These are phyloP conservation scores for Saccharomycodes ludwigii DNA, from an alignment of 805 yeast species.

Conservation along the genomic window DNA sequence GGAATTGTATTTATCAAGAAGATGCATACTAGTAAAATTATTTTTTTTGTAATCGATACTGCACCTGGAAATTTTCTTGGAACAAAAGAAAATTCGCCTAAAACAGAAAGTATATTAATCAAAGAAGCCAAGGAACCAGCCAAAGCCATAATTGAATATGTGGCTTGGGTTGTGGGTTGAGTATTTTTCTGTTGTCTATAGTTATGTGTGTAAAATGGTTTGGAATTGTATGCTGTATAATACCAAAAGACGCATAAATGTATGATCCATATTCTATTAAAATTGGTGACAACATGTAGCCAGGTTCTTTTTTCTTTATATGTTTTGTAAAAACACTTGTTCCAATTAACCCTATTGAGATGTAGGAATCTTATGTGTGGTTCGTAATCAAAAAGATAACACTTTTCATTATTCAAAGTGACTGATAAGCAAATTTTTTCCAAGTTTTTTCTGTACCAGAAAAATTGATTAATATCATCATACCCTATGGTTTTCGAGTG, in stretches of 20 bases:
- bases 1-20: conserved; percentile 33
- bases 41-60: conserved; percentile 33
- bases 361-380: conserved; percentile 44
- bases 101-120: conserved; percentile 42
- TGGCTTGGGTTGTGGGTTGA: conserved; percentile 46
- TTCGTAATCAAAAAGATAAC: no score
- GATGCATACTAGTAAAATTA: conserved; percentile 24
- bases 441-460: conserved; percentile 70
- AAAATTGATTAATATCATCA: conserved; percentile 80
- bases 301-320: conserved; percentile 65
- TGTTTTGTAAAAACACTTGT: conserved; percentile 56
- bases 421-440: conserved; percentile 48
- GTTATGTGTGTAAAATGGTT: conserved; percentile 49
- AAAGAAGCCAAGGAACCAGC: conserved; percentile 55
- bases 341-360: conserved; percentile 52
- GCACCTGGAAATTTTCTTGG: conserved; percentile 56
- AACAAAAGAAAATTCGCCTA: conserved; percentile 46
- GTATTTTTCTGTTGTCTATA: conserved; percentile 43
- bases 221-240: conserved; percentile 56
- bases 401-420: conserved; percentile 31
- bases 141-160: conserved; percentile 46
- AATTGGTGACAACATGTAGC: conserved; percentile 62
- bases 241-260: conserved; percentile 71
- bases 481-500: conserved; percentile 68
- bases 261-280: conserved; percentile 69